Evolutionary conservation across 2,329 filamentous ascomycete species (phyloP), one percentile per base, ranked within the genome.

Genomic region (Stylonectria norvegica): DNA sequence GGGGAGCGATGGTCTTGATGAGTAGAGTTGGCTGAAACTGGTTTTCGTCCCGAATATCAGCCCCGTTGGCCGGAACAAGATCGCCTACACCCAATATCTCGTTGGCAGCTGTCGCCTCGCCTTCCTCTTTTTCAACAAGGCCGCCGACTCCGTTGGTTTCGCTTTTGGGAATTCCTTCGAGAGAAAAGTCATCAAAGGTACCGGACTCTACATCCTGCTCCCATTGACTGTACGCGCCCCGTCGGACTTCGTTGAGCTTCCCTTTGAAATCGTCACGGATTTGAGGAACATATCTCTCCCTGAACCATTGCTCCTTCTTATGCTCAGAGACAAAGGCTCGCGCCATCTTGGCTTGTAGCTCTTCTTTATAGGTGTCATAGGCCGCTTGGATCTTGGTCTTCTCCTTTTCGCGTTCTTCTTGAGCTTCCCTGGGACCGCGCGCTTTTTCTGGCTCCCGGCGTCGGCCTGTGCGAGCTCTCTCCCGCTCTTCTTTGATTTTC

Each of bases 261-360:
- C 73, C 71, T 40, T 85, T 83, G 57, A 96, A 80, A 2, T 78
- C 75, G 50, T 90, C 83, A 37, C 87, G 77, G 39, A 91, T 81
- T 52, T 93, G 88, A 1, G 88, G 79, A 20, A 94, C 83, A 56
- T 98, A 98, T 61, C 89, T 83, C 66, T 98, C 93, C 55, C 85
- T 88, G 69, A 98, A 98, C 93, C 93, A 98, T 61, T 98, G 91
- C 63, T 98, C 93, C 30, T 83, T 82, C 62, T 95, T 95, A 67
- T 98, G 93, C 55, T 89, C 85, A 35, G 85, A 80, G 29, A 98
- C 93, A 61, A 98, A 98, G 1, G 79, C 74, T 50, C 89, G 83
- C 1, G 93, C 90, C 85, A 95, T 91, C 61, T 82, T 84, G 4
- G 76, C 79, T 55, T 85, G 81, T 2, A 85, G 67, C 23, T 84